Percentiles rank a stretch among this genome's conserved stretches.
These are phyloP conservation scores for Pythium dissotocum DNA, from an alignment of 352 stramenopile genomes.

Conservation along the genomic window DNA sequence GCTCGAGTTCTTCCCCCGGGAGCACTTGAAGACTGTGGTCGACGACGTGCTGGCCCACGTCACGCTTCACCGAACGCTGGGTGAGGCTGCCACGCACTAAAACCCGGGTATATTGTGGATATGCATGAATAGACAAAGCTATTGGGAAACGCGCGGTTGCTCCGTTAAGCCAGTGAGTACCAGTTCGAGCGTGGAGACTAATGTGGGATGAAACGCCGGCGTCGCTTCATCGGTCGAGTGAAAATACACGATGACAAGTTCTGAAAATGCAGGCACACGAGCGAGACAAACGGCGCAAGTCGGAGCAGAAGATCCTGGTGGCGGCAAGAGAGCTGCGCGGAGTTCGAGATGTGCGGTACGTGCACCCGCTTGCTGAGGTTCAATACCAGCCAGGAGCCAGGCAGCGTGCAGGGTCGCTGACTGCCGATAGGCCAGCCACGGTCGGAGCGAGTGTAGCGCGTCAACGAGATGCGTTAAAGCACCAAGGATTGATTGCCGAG, in stretches of 20 bases:
- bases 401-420: not conserved
- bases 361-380: constrained; percentile 38
- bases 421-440: constrained; percentile 32
- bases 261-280: constrained; percentile 2
- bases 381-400: not conserved
- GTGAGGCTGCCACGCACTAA: not conserved
- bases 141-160: not conserved
- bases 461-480: constrained; percentile 26
- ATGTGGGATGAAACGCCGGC: constrained; percentile 8
- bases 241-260: not conserved
- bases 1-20: constrained; percentile 62
- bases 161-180: not conserved
- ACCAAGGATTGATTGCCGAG: constrained; percentile 36
- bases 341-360: constrained; percentile 34
- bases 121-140: not conserved
- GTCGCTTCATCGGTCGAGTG: constrained; percentile 5
- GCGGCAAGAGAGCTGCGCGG: not conserved
- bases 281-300: constrained; percentile 12
- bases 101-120: not conserved
- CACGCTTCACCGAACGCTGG: constrained; percentile 28
- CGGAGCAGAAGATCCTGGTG: constrained; percentile 15
- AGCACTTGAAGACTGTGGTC: constrained; percentile 39
- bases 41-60: constrained; percentile 39
- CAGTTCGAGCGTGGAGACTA: not conserved
- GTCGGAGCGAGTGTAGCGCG: constrained; percentile 22